Base-by-base conservation (phyloP, 768 basidiomycete species). In the Chalciporus pseudorubinellus region DNA sequence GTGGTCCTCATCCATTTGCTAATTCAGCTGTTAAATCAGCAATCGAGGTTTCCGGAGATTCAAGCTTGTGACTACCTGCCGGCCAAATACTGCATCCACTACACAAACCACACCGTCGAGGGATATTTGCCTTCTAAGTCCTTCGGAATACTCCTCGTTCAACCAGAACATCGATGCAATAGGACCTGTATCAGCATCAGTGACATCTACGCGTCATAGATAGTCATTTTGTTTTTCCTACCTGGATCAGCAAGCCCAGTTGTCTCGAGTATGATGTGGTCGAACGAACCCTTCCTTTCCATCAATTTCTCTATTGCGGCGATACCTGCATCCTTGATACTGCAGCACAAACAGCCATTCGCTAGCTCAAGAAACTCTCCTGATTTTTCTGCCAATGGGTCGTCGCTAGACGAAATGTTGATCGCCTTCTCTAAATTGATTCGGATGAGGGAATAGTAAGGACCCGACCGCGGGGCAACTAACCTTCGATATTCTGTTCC, bases 301-400 rank as follows among this genome's bases (percentile, higher is more conserved):
- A 94, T 92, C 50, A 98, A 74, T 61, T 89, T 89, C 68, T 97
- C 92, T 47, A 99, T 97, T 7, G 97, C 93, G 19, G 93, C 90
- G 0, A 90, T 79, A 2, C 97, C 97, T 11, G 84, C 77, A 65
- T 98, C 95, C 61, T 97, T 95, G 72, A 98, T 91, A 52, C 93
- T 95, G 67, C 97, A 99, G 70, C 97, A 99, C n/a, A 99, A 69
- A 68, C 97, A 98, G 16, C 97, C 97, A 67, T 99, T 95, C 1
- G 93, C 85, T 1, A 98, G 79, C 59, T 97, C 94, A 10, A 99
- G 81, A 62, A 95, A 83, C 61, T 95, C 92, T 64, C 92, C 87
- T 1, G 86, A 85, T 40, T 81, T 73, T 43, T 83, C 79, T 16
- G 79, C 83, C 12, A 77, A 70, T 8, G 83, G 83, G 58, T 84